Evolutionary conservation across 805 yeast species (phyloP).

Genomic region (Cyberlindnera mycetangii): DNA sequence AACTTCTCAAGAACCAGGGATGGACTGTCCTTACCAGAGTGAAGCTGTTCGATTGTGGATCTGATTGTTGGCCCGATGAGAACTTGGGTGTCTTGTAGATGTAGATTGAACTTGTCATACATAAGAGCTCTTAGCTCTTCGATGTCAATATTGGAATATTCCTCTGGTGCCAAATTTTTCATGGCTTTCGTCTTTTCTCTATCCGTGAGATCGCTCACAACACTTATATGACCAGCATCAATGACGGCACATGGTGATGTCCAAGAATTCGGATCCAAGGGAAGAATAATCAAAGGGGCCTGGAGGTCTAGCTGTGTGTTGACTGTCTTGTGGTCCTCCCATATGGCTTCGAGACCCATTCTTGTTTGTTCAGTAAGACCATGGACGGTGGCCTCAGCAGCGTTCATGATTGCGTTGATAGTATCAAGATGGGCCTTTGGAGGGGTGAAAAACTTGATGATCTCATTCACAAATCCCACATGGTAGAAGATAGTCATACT

Average conservation of each 20-base stretch:
- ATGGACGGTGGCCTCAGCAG: conserved; percentile 93
- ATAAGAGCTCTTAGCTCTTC: conserved; percentile 50
- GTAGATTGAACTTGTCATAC: conserved; percentile 84
- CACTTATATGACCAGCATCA: conserved; percentile 94
- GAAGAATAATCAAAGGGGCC: conserved; percentile 87
- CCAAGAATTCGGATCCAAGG: conserved; percentile 75
- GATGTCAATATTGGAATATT: conserved; percentile 55
- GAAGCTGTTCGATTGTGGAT: conserved; percentile 72
- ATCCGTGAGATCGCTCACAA: conserved; percentile 76
- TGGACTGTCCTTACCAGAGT: conserved; percentile 35
- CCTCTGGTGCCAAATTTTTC: conserved; percentile 59
- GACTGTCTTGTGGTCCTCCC: conserved; percentile 91
- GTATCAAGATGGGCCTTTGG: conserved; percentile 85
- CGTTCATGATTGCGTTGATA: conserved; percentile 84
- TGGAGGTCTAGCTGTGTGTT: conserved; percentile 85
- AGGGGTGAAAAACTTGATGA: conserved; percentile 77
- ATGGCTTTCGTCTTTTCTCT: conserved; percentile 64
- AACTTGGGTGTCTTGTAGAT: conserved; percentile 81
- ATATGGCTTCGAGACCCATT: conserved; percentile 86
- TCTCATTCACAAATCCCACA: conserved; percentile 74
- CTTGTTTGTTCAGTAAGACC: conserved; percentile 88
- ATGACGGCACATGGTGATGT: conserved; percentile 85
- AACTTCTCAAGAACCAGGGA: conserved; percentile 73
- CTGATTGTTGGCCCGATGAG: conserved; percentile 81
- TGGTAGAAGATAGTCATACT: conserved; percentile 91